Conservation (phyloP, 345 rosid species). For the Eucalyptus sp. region DNA sequence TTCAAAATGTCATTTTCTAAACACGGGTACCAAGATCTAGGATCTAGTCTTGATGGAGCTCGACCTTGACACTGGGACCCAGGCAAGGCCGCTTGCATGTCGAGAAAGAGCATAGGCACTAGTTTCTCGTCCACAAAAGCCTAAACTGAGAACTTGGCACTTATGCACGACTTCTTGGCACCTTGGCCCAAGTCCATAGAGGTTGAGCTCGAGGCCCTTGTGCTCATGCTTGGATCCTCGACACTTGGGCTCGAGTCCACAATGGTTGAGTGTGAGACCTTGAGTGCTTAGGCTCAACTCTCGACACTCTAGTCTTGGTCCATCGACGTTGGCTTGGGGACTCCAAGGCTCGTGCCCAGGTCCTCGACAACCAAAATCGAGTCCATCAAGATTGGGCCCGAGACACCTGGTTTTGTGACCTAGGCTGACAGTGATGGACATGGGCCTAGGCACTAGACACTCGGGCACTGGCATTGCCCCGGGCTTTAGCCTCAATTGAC, state of each 20-base stretch:
- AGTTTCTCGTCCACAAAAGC: not conserved
- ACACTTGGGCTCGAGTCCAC: fast-evolving
- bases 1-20: not conserved
- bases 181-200: not conserved
- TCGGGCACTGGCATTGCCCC: fast-evolving
- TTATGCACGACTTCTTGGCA: no score
- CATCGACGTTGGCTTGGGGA: not conserved
- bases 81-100: not conserved
- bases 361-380: not conserved
- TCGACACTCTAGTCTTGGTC: not conserved
- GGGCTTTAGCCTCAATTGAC: not conserved
- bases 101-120: not conserved
- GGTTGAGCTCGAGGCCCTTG: not conserved
- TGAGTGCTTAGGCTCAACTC: not conserved
- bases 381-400: not conserved
- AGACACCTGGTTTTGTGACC: no score
- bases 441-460: not conserved
- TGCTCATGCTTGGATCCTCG: fast-evolving
- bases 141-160: not conserved
- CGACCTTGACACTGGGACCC: not conserved
- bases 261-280: not conserved
- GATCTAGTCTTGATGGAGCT: not conserved
- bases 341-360: fast-evolving
- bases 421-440: not conserved
- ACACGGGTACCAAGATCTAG: not conserved